These are phyloP conservation scores for Macaranga tanarius DNA, from an alignment of 441 rosid species.

Conservation along the genomic window DNA sequence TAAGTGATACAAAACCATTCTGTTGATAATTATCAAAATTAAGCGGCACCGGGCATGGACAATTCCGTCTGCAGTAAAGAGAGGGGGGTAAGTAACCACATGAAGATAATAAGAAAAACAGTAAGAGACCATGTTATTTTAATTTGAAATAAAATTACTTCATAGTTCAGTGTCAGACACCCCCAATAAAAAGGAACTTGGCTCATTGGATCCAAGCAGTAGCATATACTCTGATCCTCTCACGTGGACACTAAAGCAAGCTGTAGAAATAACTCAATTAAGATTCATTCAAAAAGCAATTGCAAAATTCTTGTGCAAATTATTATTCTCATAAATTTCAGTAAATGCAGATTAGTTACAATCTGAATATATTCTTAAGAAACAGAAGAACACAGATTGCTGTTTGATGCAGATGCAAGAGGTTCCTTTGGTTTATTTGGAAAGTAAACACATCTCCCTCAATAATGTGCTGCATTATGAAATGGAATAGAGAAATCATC, in stretches of 20 bases:
- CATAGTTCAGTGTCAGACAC: slow-evolving; percentile 49
- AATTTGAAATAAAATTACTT: slow-evolving; percentile 25
- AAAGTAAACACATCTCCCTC: background rate
- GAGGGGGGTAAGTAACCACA: background rate
- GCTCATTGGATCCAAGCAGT: slow-evolving; percentile 56
- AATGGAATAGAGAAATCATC: background rate
- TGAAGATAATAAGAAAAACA: background rate
- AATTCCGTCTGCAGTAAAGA: background rate
- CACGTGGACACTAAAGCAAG: slow-evolving; percentile 83
- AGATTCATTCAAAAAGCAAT: slow-evolving; percentile 9
- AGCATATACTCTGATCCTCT: slow-evolving; percentile 83
- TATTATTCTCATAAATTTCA: background rate
- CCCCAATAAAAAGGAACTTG: slow-evolving; percentile 47
- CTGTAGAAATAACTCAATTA: slow-evolving; percentile 39
- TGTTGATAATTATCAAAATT: background rate
- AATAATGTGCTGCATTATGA: too few species aligned
- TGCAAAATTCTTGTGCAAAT: background rate
- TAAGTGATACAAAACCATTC: background rate
- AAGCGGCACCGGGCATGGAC: background rate
- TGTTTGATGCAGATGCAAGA: background rate
- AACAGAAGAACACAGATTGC: background rate
- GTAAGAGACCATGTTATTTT: too few species aligned
- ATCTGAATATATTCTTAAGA: background rate
- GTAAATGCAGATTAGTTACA: background rate
- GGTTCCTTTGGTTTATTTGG: background rate